phyloP scores from a whole-genome alignment of 345 rosid genomes.

The Salix suchowensis region DNA sequence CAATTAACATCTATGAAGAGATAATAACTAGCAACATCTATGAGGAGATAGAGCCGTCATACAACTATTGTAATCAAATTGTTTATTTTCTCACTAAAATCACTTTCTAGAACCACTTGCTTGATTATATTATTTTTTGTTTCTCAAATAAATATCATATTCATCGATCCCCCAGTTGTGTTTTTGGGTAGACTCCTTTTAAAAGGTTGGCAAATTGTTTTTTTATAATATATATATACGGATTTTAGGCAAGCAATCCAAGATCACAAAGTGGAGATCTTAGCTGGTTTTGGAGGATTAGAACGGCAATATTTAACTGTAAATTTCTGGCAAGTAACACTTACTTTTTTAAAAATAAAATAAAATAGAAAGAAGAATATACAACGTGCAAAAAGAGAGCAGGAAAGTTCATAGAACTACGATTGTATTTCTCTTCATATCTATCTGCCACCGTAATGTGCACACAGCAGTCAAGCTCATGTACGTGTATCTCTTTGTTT shows the following conservation, averaged over 20 bases:
- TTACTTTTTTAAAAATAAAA: neutral
- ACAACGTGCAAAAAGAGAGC: neutral
- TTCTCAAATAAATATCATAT: constrained; percentile 4
- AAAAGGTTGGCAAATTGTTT: constrained; percentile 25
- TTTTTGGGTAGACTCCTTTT: constrained; percentile 26
- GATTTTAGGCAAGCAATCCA: neutral
- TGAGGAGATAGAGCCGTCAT: neutral
- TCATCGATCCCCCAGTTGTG: constrained; percentile 21
- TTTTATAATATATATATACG: constrained; percentile 6
- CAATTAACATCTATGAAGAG: neutral
- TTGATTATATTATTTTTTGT: constrained; percentile 10
- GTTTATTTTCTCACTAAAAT: neutral
- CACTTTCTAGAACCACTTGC: constrained; percentile 5
- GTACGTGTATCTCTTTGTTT: neutral
- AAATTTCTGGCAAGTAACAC: neutral
- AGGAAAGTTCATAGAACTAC: neutral
- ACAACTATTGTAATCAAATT: neutral
- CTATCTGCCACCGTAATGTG: neutral
- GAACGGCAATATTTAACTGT: neutral
- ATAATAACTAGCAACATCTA: neutral
- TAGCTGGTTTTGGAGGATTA: constrained; percentile 32
- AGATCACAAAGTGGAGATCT: constrained; percentile 42
- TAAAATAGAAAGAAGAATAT: neutral
- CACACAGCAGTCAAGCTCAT: neutral
- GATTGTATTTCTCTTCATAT: neutral